Percentiles rank a stretch among this genome's conserved stretches.
Conservation (phyloP, 805 yeast genomes). For the Pichia occidentalis region DNA sequence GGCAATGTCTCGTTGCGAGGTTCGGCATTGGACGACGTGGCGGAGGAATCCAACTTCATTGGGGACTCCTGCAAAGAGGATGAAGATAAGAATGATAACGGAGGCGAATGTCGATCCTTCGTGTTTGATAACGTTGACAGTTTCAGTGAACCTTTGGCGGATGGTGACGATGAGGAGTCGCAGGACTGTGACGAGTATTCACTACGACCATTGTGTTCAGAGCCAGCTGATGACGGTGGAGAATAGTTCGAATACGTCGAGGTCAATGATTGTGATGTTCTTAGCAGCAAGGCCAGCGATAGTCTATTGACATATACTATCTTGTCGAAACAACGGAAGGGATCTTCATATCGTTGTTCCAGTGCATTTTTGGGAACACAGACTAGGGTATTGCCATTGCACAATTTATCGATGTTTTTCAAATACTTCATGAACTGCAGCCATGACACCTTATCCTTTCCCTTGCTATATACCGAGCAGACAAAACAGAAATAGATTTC, state of each 20-base stretch:
- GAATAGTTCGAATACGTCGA: background rate
- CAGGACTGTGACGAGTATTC: too few species aligned
- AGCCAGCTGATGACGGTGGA: too few species aligned
- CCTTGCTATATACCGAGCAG: constrained; percentile 25
- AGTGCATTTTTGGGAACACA: constrained; percentile 25
- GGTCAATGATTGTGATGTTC: constrained; percentile 12
- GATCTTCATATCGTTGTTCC: constrained; percentile 21
- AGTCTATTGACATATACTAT: constrained; percentile 25
- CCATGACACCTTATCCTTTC: constrained; percentile 32
- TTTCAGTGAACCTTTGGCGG: too few species aligned
- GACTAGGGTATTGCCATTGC: constrained; percentile 18
- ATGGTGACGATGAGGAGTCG: too few species aligned
- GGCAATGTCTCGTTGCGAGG: too few species aligned
- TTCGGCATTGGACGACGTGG: too few species aligned
- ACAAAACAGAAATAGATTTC: constrained; percentile 30
- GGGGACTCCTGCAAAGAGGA: too few species aligned
- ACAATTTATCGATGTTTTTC: constrained; percentile 20
- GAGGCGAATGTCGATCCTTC: too few species aligned
- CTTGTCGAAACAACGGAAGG: constrained; percentile 24
- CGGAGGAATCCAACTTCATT: too few species aligned
- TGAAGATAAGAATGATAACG: too few species aligned
- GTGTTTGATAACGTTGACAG: too few species aligned
- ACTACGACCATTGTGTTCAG: too few species aligned
- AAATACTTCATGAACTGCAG: constrained; percentile 27
- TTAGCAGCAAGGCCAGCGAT: constrained; percentile 21